These are phyloP conservation scores for Mycena polygramma DNA, from an alignment of 768 basidiomycete genomes.

Conservation along the genomic window DNA sequence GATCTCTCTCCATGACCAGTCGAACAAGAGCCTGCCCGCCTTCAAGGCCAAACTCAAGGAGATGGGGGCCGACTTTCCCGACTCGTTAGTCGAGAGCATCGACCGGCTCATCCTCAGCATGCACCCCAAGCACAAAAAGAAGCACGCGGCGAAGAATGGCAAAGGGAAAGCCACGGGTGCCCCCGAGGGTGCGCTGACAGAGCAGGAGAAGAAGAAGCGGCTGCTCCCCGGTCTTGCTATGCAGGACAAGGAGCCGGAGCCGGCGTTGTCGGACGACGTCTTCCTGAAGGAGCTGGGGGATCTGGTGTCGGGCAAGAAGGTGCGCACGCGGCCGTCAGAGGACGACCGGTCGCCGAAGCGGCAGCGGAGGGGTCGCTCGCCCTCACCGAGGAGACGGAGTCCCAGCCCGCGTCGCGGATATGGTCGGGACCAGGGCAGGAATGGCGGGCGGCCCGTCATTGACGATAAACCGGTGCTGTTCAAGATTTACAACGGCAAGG, in stretches of 20 bases:
- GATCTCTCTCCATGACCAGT: conserved; percentile 88
- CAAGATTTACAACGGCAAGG: conserved; percentile 94
- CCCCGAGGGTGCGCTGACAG: conserved; percentile 53
- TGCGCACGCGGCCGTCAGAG: conserved; percentile 48
- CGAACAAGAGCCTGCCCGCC: conserved; percentile 75
- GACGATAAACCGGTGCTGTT: conserved; percentile 91
- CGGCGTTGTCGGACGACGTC: conserved; percentile 78
- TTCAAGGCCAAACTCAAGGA: conserved; percentile 88
- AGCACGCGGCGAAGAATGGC: conserved; percentile 57
- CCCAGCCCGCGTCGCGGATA: conserved; percentile 75
- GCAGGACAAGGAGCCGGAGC: conserved; percentile 76
- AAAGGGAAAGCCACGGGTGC: conserved; percentile 50
- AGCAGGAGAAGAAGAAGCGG: conserved; percentile 83
- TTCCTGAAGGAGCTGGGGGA: conserved; percentile 92
- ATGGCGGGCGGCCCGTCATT: conserved; percentile 46
- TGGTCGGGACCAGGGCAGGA: conserved; percentile 57
- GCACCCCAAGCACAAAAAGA: conserved; percentile 96
- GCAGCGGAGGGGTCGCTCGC: conserved; percentile 66
- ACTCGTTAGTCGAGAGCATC: conserved; percentile 91
- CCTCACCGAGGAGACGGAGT: conserved; percentile 64
- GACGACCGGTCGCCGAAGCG: conserved; percentile 70
- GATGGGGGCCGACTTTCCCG: conserved; percentile 86
- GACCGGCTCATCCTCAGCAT: conserved; percentile 95
- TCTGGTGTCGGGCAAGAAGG: conserved; percentile 83
- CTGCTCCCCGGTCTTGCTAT: conserved; percentile 92